Base-by-base conservation (phyloP, 2,329 filamentous ascomycete species). In the Alternaria dauci region DNA sequence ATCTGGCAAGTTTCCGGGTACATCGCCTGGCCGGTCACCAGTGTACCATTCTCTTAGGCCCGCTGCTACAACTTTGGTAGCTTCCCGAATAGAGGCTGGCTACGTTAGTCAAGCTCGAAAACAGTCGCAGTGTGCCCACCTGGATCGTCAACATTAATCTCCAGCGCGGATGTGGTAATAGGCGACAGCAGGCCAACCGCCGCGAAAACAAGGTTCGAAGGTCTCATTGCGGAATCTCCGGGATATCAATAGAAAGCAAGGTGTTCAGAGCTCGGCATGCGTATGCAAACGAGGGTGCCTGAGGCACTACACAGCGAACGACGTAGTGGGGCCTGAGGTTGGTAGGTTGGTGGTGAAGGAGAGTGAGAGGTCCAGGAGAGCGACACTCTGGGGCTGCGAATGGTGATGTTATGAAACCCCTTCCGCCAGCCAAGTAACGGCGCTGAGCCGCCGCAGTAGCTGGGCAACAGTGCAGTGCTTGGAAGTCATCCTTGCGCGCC, bases 1-100 rank as follows among this genome's bases (percentile, higher is more conserved):
- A 47, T 72, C 71, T 38, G 78, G 78, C 34, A 80, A 82, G 67
- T 90, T 85, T 44, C 83, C 88, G 39, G 89, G 83, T 12, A 84
- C 83, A 77, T 87, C 83, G 43, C 84, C 81, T 9, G 84, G 85
- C 36, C 81, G 77, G 68, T 89, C 89, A 51, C 88, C 89, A 2
- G 81, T 83, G 76, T 91, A 91, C 75, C 87, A 89, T 46, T 82
- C 82, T 83, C 90, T 86, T 68, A 88, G 81, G 34, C 84, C 87
- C 50, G 83, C 82, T 7, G 88, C 89, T 52, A 90, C 78, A 5
- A 85, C 87, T 58, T 83, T 85, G 8, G 89, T 84, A 2, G 88
- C 88, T 62, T 82, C 82, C 63, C 84, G 85, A 69, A 91, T 84
- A 0, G 88, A 91, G 25, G 78, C 88, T 90, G 68, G 5, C 25